A percentile compares a stretch with the other conserved stretches of the same genome.
Evolutionary conservation across 345 rosid genomes (phyloP).

Genomic region (Eucalyptus microcorys): DNA sequence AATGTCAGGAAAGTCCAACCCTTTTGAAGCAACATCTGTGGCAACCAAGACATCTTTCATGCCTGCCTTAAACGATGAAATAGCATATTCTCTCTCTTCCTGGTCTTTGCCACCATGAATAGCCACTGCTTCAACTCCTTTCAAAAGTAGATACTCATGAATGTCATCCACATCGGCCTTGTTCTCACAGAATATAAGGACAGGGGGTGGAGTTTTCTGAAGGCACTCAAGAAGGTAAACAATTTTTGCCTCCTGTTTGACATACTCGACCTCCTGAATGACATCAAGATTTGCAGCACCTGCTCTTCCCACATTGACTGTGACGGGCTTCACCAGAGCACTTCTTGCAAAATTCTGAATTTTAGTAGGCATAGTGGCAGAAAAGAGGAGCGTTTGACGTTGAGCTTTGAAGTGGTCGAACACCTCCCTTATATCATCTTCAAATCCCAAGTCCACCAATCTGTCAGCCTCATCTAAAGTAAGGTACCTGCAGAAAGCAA

Average conservation of each 20-base stretch:
- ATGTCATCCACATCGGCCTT: conserved; percentile 94
- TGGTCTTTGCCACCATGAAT: conserved; percentile 94
- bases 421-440: conserved; percentile 95
- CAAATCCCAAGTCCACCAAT: conserved; percentile 91
- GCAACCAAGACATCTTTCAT: conserved; percentile 88
- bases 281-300: conserved; percentile 98
- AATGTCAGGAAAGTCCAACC: conserved; percentile 86
- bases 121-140: conserved; percentile 95
- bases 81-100: conserved; percentile 88
- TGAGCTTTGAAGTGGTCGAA: conserved; percentile 92
- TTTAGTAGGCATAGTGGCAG: conserved; percentile 94
- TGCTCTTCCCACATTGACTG: conserved; percentile 86
- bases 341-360: conserved; percentile 88
- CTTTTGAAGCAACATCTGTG: conserved; percentile 90
- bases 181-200: conserved; percentile 86
- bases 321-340: conserved; percentile 82
- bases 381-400: conserved; percentile 81
- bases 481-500: conserved; percentile 53
- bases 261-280: conserved; percentile 93
- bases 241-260: conserved; percentile 91
- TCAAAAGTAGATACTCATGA: conserved; percentile 79
- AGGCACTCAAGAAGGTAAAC: conserved; percentile 91
- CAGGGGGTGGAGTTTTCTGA: conserved; percentile 94
- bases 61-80: conserved; percentile 74
- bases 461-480: conserved; percentile 95